phyloP scores from a whole-genome alignment of 1,284 basidiomycete species.

The Ustilago shanxiensis region DNA sequence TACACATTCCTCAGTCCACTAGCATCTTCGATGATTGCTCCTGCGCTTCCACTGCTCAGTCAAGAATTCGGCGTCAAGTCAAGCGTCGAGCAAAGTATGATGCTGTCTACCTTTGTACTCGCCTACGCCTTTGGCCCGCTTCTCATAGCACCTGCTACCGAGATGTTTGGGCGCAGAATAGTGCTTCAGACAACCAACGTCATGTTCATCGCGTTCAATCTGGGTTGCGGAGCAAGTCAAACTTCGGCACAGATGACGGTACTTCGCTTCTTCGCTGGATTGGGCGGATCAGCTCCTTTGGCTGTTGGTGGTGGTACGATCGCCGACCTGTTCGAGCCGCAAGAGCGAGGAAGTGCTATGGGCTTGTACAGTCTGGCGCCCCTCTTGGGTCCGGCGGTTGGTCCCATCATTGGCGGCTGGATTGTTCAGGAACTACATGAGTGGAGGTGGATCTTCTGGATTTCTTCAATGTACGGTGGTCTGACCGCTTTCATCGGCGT shows the following conservation, averaged over 20 bases:
- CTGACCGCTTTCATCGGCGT: constrained; percentile 53
- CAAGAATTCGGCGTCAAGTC: constrained; percentile 48
- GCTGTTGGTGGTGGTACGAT: constrained; percentile 74
- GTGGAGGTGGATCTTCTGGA: constrained; percentile 60
- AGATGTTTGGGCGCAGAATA: constrained; percentile 72
- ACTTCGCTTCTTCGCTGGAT: constrained; percentile 79
- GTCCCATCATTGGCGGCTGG: constrained; percentile 52
- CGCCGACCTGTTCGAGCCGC: constrained; percentile 77
- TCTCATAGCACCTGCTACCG: constrained; percentile 73
- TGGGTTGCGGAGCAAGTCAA: constrained; percentile 59
- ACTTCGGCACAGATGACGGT: constrained; percentile 66
- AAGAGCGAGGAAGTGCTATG: constrained; percentile 78
- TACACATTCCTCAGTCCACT: constrained; percentile 64
- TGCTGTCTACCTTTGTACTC: constrained; percentile 62
- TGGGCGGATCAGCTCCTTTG: constrained; percentile 73
- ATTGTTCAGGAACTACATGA: constrained; percentile 48
- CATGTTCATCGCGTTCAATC: constrained; percentile 62
- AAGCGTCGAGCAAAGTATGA: constrained; percentile 41
- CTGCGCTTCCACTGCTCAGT: constrained; percentile 54
- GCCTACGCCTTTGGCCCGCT: constrained; percentile 61
- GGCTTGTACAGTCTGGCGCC: constrained; percentile 77
- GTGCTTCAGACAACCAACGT: constrained; percentile 60
- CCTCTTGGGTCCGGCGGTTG: constrained; percentile 56
- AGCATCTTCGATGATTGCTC: constrained; percentile 65
- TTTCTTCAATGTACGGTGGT: constrained; percentile 51